Base-by-base conservation (phyloP, 495 filamentous ascomycete genomes). In the Oleoguttula mirabilis region DNA sequence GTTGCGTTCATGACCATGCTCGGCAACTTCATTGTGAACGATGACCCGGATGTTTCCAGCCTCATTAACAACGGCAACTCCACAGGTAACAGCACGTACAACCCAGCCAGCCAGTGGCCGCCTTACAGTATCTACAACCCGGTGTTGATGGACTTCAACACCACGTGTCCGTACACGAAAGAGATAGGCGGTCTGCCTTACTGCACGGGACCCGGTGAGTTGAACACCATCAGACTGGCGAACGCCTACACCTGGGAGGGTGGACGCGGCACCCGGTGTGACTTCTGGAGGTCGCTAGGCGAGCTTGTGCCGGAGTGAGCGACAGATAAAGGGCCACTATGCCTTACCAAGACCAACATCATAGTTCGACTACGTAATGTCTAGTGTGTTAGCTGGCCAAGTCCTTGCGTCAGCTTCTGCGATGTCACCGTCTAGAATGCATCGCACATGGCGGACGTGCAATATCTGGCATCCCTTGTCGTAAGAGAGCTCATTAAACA, bases 1-100 rank as follows among this genome's bases (percentile, higher is more conserved):
- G 27, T 34, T 1, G 45, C 45, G 1, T 48, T 48, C 45, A 48
- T 47, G 30, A 51, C 55, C 22, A 60, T 70, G 35, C 70, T 60
- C 64, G 71, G 71, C 17, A 72, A 69, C 51, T 80, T 82, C 50
- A 62, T 80, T 40, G 69, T 60, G 0, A 43, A 57, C 2, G 62
- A 67, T 31, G 67, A 69, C 31, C 75, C 76, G 0, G 66, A 67
- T 6, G 66, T 77, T 31, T 49, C 62, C n/a, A 58, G 64, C 15
- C 53, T 54, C 2, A 52, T 70, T 1, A 71, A 66, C 1, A 62
- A 63, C 21, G 48, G 41, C 10, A 7, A 39, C 4, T n/a, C 43
- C 1, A 33, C 34, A 4, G 20, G n/a, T 15, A 46, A 46, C 16
- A n/a, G 10, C 10, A 34, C 32, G 4, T 15, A 11, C 4, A 42